Percentiles rank a stretch among this genome's conserved stretches.
phyloP scores from a whole-genome alignment of 805 yeast genomes.

The Yamadazyma ubonensis region DNA sequence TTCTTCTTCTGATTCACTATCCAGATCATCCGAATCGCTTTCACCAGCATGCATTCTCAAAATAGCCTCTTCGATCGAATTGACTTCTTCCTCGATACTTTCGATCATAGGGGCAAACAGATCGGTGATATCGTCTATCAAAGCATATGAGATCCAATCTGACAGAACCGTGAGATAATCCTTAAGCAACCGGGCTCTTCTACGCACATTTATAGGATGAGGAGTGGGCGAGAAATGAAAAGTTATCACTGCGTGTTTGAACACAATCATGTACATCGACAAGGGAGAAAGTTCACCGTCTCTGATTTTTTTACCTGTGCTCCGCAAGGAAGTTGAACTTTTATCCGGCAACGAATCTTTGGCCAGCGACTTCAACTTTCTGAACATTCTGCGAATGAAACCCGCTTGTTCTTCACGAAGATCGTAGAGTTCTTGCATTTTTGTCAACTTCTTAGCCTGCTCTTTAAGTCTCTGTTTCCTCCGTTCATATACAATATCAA shows the following conservation, averaged over 20 bases:
- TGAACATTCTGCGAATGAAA: background rate
- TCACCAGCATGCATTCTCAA: constrained; percentile 78
- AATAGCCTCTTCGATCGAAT: constrained; percentile 90
- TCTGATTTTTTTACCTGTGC: constrained; percentile 32
- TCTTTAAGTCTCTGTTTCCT: constrained; percentile 50
- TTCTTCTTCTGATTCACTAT: constrained; percentile 23
- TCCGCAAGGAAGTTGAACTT: constrained; percentile 20
- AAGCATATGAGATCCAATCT: constrained; percentile 96
- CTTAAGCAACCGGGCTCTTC: constrained; percentile 82
- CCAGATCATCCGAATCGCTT: constrained; percentile 34
- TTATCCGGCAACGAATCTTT: background rate
- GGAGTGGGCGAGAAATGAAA: constrained; percentile 95
- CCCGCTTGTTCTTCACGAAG: constrained; percentile 3
- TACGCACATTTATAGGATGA: constrained; percentile 91
- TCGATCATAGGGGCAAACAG: constrained; percentile 97
- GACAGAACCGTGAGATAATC: constrained; percentile 89
- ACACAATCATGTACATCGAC: constrained; percentile 90
- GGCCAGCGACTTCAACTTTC: constrained; percentile 1
- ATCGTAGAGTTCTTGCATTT: constrained; percentile 38
- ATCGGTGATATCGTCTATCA: constrained; percentile 95
- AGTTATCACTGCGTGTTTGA: constrained; percentile 85
- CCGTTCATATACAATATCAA: constrained; percentile 69
- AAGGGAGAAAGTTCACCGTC: constrained; percentile 76
- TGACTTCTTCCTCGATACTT: constrained; percentile 90
- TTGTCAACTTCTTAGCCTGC: constrained; percentile 38